A percentile compares a stretch with the other conserved stretches of the same genome.
Conservation (phyloP, 2,329 filamentous ascomycete species). For the Fusarium illudens region DNA sequence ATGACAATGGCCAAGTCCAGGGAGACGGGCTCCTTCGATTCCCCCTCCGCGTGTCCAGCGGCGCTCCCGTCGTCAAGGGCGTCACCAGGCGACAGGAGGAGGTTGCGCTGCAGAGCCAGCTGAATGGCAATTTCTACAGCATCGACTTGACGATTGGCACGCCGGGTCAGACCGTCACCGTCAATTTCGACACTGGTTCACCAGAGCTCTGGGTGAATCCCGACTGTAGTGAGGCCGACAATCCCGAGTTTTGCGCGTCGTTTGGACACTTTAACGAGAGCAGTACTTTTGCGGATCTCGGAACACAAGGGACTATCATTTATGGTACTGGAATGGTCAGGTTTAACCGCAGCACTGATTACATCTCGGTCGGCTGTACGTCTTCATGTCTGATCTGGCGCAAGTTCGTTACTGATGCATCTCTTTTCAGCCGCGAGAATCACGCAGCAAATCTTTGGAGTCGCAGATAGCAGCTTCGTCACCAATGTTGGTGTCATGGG, state of each 20-base stretch:
- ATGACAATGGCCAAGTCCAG: background rate
- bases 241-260: constrained; percentile 41
- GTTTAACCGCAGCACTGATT: constrained; percentile 48
- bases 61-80: constrained; percentile 41
- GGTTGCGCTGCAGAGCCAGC: constrained; percentile 36
- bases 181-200: constrained; percentile 54
- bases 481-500: constrained; percentile 48
- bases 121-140: constrained; percentile 49
- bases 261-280: constrained; percentile 47
- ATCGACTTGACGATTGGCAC: constrained; percentile 51
- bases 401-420: background rate
- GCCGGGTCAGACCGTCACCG: constrained; percentile 49
- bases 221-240: constrained; percentile 45
- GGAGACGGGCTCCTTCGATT: background rate
- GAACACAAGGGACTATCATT: constrained; percentile 38
- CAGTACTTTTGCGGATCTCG: constrained; percentile 42
- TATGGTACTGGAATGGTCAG: constrained; percentile 47
- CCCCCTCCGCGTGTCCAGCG: background rate
- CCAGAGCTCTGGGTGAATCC: constrained; percentile 55
- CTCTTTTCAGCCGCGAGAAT: constrained; percentile 40
- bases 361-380: constrained; percentile 47
- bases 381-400: background rate
- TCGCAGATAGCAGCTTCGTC: constrained; percentile 45
- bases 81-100: constrained; percentile 45
- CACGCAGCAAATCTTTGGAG: constrained; percentile 49